These are phyloP conservation scores for Didymellaceae sp. DNA, from an alignment of 2,329 filamentous ascomycete species.

Conservation along the genomic window DNA sequence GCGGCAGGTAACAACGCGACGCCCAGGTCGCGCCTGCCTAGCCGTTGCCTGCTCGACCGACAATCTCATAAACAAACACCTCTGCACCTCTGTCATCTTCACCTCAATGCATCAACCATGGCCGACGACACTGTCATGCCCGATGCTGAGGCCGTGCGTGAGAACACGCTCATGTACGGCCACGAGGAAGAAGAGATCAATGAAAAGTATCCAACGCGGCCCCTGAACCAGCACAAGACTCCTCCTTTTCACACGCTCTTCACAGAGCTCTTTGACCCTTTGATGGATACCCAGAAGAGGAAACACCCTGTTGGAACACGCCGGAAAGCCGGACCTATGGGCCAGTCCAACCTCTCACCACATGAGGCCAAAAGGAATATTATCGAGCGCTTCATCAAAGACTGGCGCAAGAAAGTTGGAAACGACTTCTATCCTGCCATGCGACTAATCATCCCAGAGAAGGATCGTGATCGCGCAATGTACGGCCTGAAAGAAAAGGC, in stretches of 20 bases:
- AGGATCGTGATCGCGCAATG: slow-evolving; percentile 88
- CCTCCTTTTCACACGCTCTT: slow-evolving; percentile 83
- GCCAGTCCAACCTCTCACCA: slow-evolving; percentile 66
- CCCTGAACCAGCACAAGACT: slow-evolving; percentile 79
- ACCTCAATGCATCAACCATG: slow-evolving; percentile 34
- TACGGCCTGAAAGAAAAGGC: slow-evolving; percentile 94
- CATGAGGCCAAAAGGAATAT: slow-evolving; percentile 81
- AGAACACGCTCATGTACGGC: slow-evolving; percentile 59
- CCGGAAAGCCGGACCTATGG: slow-evolving; percentile 67
- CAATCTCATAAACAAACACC: slow-evolving; percentile 8
- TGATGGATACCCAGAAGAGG: slow-evolving; percentile 77
- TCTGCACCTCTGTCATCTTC: slow-evolving; percentile 1
- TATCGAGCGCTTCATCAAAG: slow-evolving; percentile 82
- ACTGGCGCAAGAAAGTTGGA: slow-evolving; percentile 88
- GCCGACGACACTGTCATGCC: slow-evolving; percentile 44
- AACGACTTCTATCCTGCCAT: slow-evolving; percentile 93
- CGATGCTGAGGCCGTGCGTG: slow-evolving; percentile 52
- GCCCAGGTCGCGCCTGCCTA: slow-evolving; percentile 17
- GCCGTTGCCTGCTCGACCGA: slow-evolving; percentile 16
- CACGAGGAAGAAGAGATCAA: slow-evolving; percentile 54
- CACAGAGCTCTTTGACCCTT: slow-evolving; percentile 78
- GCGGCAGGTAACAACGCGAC: slow-evolving; percentile 27
- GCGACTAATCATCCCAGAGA: slow-evolving; percentile 88
- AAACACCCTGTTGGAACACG: slow-evolving; percentile 62
- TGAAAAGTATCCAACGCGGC: slow-evolving; percentile 74